Percentiles rank a stretch among this genome's conserved stretches.
phyloP scores from a whole-genome alignment of 345 rosid species.

The Gynandropsis gynandra region DNA sequence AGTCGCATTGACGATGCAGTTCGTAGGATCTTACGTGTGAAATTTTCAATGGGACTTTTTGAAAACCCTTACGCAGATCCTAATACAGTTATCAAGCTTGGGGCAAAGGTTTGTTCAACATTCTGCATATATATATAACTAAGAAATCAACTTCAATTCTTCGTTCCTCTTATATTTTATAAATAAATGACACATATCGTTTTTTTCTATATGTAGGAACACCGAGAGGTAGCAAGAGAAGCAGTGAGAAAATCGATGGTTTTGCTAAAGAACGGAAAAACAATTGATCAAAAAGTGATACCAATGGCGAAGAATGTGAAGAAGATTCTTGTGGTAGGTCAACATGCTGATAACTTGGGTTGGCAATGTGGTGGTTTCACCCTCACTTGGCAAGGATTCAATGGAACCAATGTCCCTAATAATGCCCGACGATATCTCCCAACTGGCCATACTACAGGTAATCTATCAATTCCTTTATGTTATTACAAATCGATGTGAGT shows the following conservation, averaged over 20 bases:
- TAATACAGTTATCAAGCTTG: conserved; percentile 36
- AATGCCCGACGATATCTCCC: conserved; percentile 8
- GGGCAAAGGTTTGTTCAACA: conserved; percentile 37
- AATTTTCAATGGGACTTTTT: conserved; percentile 65
- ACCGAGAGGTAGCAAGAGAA: conserved; percentile 62
- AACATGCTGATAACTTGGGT: conserved; percentile 63
- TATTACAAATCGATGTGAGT: no score
- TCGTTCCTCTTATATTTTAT: no score
- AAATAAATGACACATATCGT: no score
- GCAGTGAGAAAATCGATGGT: conserved; percentile 78
- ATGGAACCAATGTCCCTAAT: conserved; percentile 28
- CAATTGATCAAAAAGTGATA: conserved; percentile 32
- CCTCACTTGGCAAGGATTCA: conserved; percentile 53
- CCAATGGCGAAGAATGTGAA: conserved; percentile 53
- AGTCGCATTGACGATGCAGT: conserved; percentile 82
- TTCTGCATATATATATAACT: no score
- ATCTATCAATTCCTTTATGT: neutral
- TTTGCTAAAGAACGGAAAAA: conserved; percentile 58
- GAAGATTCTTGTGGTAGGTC: conserved; percentile 54
- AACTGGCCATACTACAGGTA: conserved; percentile 25
- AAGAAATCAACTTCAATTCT: no score
- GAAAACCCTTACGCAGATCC: conserved; percentile 57
- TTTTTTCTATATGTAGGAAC: conserved; percentile 29
- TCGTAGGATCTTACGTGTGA: conserved; percentile 65
- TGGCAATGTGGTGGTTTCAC: conserved; percentile 79